These are phyloP conservation scores for Lentinula detonsa DNA, from an alignment of 768 basidiomycete species.

Conservation along the genomic window DNA sequence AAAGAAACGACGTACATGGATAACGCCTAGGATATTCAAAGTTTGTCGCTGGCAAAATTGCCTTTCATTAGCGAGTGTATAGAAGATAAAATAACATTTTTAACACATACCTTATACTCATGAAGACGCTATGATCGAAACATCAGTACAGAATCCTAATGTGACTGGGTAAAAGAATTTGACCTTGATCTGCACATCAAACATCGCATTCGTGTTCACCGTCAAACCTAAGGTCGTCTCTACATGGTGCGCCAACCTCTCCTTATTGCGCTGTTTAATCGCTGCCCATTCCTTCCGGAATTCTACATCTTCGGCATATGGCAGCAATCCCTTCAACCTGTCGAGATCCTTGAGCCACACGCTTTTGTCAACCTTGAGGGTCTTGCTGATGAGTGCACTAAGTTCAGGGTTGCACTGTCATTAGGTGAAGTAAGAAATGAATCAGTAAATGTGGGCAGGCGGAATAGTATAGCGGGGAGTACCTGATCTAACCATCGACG, in stretches of 20 bases:
- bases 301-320: conserved; percentile 60
- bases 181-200: conserved; percentile 89
- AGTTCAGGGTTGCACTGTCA: conserved; percentile 84
- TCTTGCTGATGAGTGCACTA: conserved; percentile 76
- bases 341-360: conserved; percentile 84
- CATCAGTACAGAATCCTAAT: conserved; percentile 5
- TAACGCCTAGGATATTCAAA: conserved; percentile 86
- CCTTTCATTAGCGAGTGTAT: background rate
- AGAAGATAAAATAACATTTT: background rate
- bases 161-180: conserved; percentile 7
- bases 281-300: conserved; percentile 80
- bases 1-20: conserved; percentile 55
- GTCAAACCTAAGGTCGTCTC: conserved; percentile 63
- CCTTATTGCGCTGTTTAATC: conserved; percentile 89
- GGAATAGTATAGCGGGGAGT: background rate
- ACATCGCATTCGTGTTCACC: conserved; percentile 74
- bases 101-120: conserved; percentile 70
- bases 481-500: conserved; percentile 89
- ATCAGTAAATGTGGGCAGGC: background rate
- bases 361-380: conserved; percentile 66
- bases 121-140: conserved; percentile 64
- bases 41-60: conserved; percentile 65
- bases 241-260: conserved; percentile 74
- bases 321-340: conserved; percentile 72
- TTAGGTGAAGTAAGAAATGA: conserved; percentile 18